A percentile compares a stretch with the other conserved stretches of the same genome.
Evolutionary conservation across 1,284 basidiomycete genomes (phyloP).

Genomic region (Rhodotorula glutinis): DNA sequence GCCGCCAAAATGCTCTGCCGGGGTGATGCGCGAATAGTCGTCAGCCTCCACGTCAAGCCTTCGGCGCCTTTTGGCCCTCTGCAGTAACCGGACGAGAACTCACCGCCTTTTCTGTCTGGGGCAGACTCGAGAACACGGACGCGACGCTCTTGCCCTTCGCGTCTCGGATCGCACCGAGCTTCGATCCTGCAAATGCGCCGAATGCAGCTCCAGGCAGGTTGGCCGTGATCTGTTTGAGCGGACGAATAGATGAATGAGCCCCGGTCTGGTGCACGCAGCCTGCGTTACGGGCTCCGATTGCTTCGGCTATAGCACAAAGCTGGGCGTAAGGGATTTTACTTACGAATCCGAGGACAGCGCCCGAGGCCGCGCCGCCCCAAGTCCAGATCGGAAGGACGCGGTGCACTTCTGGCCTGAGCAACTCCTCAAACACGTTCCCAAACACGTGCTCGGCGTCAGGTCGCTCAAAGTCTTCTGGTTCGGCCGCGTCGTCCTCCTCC

Average conservation of each 20-base stretch:
- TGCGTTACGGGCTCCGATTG: no score
- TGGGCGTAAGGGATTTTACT: conserved; percentile 1
- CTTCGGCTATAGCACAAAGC: neutral
- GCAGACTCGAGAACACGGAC: conserved; percentile 71
- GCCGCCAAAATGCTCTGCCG: conserved; percentile 62
- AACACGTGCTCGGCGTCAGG: conserved; percentile 79
- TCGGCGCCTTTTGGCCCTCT: no score
- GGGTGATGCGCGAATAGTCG: no score
- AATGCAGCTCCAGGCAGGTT: conserved; percentile 70
- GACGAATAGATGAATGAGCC: neutral
- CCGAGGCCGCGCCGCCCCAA: conserved; percentile 65
- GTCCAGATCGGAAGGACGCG: conserved; percentile 72
- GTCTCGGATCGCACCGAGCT: conserved; percentile 80
- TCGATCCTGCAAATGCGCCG: conserved; percentile 72
- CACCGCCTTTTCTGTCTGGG: conserved; percentile 55
- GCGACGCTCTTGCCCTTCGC: conserved; percentile 91
- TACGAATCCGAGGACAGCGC: conserved; percentile 66
- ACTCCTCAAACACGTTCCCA: conserved; percentile 79
- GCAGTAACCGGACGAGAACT: no score
- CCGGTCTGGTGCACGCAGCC: no score
- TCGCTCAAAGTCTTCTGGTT: conserved; percentile 47
- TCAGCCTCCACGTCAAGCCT: no score
- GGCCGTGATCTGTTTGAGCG: conserved; percentile 59
- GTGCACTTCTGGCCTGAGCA: conserved; percentile 61
- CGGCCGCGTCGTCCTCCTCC: conserved; percentile 20